These are phyloP conservation scores for Microsporum canis DNA, from an alignment of 2,329 filamentous ascomycete species.

Conservation along the genomic window DNA sequence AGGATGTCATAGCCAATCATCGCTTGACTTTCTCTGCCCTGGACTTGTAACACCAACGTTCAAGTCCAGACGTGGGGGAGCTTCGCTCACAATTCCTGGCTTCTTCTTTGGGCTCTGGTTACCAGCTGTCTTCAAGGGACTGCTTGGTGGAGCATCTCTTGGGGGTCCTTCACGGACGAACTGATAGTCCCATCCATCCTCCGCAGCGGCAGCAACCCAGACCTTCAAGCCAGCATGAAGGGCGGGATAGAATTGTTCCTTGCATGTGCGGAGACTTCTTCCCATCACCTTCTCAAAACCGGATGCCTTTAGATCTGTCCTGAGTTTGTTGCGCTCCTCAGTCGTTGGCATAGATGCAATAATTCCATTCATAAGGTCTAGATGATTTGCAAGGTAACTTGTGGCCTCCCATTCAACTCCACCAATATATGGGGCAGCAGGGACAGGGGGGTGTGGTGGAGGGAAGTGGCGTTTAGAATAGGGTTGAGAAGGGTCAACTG, in stretches of 20 bases:
- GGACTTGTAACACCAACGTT: not conserved
- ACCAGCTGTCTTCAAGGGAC: constrained; percentile 35
- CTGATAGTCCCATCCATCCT: constrained; percentile 77
- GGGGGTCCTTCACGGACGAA: constrained; percentile 54
- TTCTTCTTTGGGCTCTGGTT: constrained; percentile 32
- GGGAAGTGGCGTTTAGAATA: constrained; percentile 60
- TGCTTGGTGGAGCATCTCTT: constrained; percentile 31
- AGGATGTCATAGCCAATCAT: constrained; percentile 3
- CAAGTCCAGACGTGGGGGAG: constrained; percentile 48
- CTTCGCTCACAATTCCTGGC: constrained; percentile 32
- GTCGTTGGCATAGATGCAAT: constrained; percentile 64
- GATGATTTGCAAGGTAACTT: constrained; percentile 83
- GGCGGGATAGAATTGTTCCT: constrained; percentile 91
- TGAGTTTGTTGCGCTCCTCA: constrained; percentile 62
- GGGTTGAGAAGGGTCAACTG: constrained; percentile 20
- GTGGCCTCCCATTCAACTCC: constrained; percentile 98
- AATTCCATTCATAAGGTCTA: constrained; percentile 86
- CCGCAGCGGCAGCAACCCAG: constrained; percentile 77
- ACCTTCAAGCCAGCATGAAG: constrained; percentile 81
- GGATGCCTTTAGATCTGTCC: constrained; percentile 65
- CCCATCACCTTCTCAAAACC: constrained; percentile 90
- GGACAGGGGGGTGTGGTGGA: constrained; percentile 73
- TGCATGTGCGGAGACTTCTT: constrained; percentile 73
- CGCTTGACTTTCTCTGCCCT: not conserved
- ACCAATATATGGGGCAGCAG: constrained; percentile 88